These are phyloP conservation scores for Trematosphaeria pertusa DNA, from an alignment of 2,329 filamentous ascomycete species.

Conservation along the genomic window DNA sequence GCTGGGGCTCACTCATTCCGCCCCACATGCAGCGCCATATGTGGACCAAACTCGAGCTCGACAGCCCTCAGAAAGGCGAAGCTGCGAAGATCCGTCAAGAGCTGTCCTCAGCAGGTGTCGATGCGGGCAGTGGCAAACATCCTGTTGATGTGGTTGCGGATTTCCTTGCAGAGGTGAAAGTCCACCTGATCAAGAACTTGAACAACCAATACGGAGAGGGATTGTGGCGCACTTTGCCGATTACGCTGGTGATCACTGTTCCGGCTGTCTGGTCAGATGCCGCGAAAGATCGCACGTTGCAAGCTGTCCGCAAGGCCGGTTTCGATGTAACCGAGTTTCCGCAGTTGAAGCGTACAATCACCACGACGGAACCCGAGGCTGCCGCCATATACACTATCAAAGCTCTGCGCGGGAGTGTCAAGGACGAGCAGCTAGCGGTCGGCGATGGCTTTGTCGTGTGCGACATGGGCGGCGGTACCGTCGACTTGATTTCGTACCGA, in stretches of 20 bases:
- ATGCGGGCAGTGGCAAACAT: slow-evolving; percentile 3
- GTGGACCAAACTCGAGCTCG: slow-evolving; percentile 43
- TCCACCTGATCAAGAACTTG: slow-evolving; percentile 28
- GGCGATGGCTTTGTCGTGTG: slow-evolving; percentile 36
- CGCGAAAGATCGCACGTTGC: slow-evolving; percentile 25
- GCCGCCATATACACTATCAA: slow-evolving; percentile 36
- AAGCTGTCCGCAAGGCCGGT: slow-evolving; percentile 26
- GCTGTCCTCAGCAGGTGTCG: not conserved
- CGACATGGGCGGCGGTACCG: slow-evolving; percentile 40
- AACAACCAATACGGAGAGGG: slow-evolving; percentile 25
- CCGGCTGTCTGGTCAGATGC: slow-evolving; percentile 36
- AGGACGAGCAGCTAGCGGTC: slow-evolving; percentile 17
- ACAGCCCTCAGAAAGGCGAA: slow-evolving; percentile 21
- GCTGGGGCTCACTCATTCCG: slow-evolving; percentile 25
- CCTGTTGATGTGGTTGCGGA: slow-evolving; percentile 40
- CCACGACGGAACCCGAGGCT: slow-evolving; percentile 31
- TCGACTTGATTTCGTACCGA: slow-evolving; percentile 36
- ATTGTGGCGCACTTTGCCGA: slow-evolving; percentile 24
- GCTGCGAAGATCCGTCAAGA: slow-evolving; percentile 25
- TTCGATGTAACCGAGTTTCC: slow-evolving; percentile 24
- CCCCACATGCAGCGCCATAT: slow-evolving; percentile 31
- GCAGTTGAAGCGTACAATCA: slow-evolving; percentile 10
- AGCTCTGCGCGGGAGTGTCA: slow-evolving; percentile 12
- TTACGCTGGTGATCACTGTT: slow-evolving; percentile 31
- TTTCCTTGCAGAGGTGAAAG: slow-evolving; percentile 30